Conservation (phyloP, 257 asterid species). For the Solanum piurae region DNA sequence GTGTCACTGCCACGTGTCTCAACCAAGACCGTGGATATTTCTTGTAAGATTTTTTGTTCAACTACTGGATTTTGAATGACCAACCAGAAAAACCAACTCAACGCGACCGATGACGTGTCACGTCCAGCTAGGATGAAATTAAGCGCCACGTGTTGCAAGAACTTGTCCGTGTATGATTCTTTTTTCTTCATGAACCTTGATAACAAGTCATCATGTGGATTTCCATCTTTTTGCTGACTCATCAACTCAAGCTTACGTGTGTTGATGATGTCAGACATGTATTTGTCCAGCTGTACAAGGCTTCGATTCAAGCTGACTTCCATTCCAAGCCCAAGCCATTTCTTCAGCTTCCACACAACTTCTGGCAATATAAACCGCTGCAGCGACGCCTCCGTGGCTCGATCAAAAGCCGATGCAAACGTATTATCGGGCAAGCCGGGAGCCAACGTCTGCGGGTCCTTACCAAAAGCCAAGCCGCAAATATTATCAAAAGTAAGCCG, state of each 20-base stretch:
- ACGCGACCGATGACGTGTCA: constrained; percentile 87
- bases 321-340: constrained; percentile 82
- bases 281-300: constrained; percentile 55
- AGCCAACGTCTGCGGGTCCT: constrained; percentile 74
- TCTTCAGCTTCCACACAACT: constrained; percentile 77
- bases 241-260: constrained; percentile 61
- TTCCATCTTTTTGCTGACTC: constrained; percentile 42
- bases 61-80: constrained; percentile 52
- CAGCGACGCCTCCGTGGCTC: constrained; percentile 81
- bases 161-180: constrained; percentile 60
- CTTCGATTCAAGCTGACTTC: constrained; percentile 77
- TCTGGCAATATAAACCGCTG: constrained; percentile 77
- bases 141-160: constrained; percentile 77
- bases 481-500: constrained; percentile 86
- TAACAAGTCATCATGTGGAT: constrained; percentile 62
- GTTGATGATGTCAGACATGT: constrained; percentile 45
- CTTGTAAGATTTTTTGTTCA: constrained; percentile 43
- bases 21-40: constrained; percentile 47
- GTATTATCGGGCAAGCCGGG: constrained; percentile 55
- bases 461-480: constrained; percentile 87
- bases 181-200: constrained; percentile 88
- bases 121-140: constrained; percentile 94
- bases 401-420: constrained; percentile 78
- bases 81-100: constrained; percentile 94
- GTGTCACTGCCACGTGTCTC: constrained; percentile 57